Evolutionary conservation across 2,329 filamentous ascomycete species (phyloP).

Genomic region (Xylariaceae sp.): DNA sequence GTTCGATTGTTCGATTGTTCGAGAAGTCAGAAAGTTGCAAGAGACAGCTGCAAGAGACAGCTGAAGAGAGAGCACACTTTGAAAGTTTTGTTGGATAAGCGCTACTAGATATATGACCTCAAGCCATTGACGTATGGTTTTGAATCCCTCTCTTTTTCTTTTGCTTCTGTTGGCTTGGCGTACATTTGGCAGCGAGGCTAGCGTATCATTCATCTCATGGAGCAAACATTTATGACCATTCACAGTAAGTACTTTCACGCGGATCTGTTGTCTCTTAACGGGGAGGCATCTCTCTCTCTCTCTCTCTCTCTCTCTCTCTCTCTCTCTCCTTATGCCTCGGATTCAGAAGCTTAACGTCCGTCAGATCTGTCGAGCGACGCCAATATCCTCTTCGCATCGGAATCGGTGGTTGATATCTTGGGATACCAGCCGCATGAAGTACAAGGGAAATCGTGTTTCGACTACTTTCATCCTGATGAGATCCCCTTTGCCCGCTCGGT

Average conservation of each 20-base stretch:
- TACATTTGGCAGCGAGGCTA: slow-evolving; percentile 21
- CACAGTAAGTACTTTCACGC: slow-evolving; percentile 56
- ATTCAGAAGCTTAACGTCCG: slow-evolving; percentile 16
- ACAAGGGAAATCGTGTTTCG: slow-evolving; percentile 70
- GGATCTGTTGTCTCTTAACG: not conserved
- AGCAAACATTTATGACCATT: slow-evolving; percentile 87
- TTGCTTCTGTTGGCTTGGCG: slow-evolving; percentile 21
- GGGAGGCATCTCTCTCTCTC: not conserved
- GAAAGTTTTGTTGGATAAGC: slow-evolving; percentile 17
- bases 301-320: not conserved
- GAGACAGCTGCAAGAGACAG: too few relatives aligned
- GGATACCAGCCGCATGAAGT: slow-evolving; percentile 74
- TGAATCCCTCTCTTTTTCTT: slow-evolving; percentile 16
- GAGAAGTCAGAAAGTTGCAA: too few relatives aligned
- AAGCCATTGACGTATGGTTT: slow-evolving; percentile 23
- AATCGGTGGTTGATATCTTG: slow-evolving; percentile 67
- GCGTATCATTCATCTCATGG: slow-evolving; percentile 47
- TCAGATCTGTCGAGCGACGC: slow-evolving; percentile 69
- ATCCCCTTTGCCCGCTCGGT: slow-evolving; percentile 66
- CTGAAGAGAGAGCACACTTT: slow-evolving; percentile 11
- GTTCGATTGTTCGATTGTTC: too few relatives aligned
- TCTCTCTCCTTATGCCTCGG: slow-evolving; percentile 4
- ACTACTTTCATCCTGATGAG: slow-evolving; percentile 81
- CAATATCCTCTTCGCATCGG: slow-evolving; percentile 75
- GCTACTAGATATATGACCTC: slow-evolving; percentile 11